phyloP scores from a whole-genome alignment of 1,284 basidiomycete genomes.

The Inonotus obliquus region DNA sequence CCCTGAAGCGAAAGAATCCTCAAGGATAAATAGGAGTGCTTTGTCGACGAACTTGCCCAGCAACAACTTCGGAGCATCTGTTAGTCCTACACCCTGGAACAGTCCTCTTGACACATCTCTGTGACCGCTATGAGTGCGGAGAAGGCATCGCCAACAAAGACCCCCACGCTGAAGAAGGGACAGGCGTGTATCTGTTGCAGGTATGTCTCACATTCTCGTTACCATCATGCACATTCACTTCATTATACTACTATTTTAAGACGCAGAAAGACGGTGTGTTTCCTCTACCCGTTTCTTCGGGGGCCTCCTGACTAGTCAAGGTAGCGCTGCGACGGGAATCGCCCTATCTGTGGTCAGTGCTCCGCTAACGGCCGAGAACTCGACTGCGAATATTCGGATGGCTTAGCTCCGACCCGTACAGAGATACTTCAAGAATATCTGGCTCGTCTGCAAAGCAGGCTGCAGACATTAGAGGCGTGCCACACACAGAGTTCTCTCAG shows the following conservation, averaged over 20 bases:
- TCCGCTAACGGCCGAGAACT: constrained; percentile 30
- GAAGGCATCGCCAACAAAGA: neutral
- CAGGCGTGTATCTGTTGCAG: constrained; percentile 27
- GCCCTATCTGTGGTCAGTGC: constrained; percentile 36
- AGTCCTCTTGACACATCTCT: neutral
- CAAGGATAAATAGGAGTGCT: neutral
- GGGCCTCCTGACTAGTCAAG: neutral
- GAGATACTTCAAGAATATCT: constrained; percentile 37
- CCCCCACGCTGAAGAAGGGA: constrained; percentile 24
- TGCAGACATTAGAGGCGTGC: constrained; percentile 32
- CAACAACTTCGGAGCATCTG: neutral
- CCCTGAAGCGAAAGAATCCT: neutral
- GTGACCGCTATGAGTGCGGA: neutral
- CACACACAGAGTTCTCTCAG: neutral
- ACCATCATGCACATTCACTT: neutral
- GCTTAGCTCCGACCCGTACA: constrained; percentile 30
- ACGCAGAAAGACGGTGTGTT: constrained; percentile 36
- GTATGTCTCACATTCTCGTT: constrained; percentile 11
- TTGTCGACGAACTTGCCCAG: neutral
- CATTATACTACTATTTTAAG: constrained; percentile 21
- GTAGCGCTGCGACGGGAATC: constrained; percentile 38
- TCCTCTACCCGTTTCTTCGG: neutral
- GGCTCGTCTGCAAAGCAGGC: constrained; percentile 30
- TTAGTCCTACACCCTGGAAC: neutral
- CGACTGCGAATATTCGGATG: constrained; percentile 40